Evolutionary conservation across 495 filamentous ascomycete species (phyloP), one percentile per base, ranked within the genome.

Genomic region (Diplogelasinospora grovesii): DNA sequence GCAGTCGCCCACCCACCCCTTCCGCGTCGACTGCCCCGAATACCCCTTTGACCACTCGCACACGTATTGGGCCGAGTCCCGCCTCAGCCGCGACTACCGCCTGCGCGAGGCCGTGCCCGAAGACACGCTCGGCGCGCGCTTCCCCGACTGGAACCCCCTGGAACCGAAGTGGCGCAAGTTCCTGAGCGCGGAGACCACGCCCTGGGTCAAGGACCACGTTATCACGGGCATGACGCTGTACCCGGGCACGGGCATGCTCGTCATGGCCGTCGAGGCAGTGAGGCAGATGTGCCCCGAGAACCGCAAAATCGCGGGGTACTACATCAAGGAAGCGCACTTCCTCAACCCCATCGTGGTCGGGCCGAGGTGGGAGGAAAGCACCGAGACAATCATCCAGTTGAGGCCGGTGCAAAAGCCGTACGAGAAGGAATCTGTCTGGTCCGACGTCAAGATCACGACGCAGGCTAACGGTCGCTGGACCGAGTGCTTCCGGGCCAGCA

Each of bases 191-290:
- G 46, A 53, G 19, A 50, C 66, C 5, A 50, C 61, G 1, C 71
- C 71, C 2, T 78, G 74, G 74, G 37, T 73, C 7, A 38, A 47
- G 7, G 68, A 75, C 41, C 73, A 78, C 43, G 39, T 52, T 20
- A 46, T 54, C 31, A 58, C 42, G 26, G 48, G 44, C n/a, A 50
- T 53, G 5, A 31, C 48, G 3, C 50, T 85, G 1, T 77, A 73
- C 28, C 79, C 81, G 5, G 78, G 60, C 2, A 63, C 77, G n/a
- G 71, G 67, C 0, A 79, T 75, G 48, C 43, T 74, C 11, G 57
- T 65, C 9, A 74, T 73, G 56, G 73, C 73, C 0, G 45, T 77
- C 1, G 78, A 83, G 42, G 61, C 61, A 0, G 49, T 20, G 5
- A 8, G 45, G 7, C 31, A 52, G 14, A 43, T 66, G 36, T 13